Percentiles rank a stretch among this genome's conserved stretches.
Conservation (phyloP, 2,329 filamentous ascomycete genomes). For the Saccharata proteae region DNA sequence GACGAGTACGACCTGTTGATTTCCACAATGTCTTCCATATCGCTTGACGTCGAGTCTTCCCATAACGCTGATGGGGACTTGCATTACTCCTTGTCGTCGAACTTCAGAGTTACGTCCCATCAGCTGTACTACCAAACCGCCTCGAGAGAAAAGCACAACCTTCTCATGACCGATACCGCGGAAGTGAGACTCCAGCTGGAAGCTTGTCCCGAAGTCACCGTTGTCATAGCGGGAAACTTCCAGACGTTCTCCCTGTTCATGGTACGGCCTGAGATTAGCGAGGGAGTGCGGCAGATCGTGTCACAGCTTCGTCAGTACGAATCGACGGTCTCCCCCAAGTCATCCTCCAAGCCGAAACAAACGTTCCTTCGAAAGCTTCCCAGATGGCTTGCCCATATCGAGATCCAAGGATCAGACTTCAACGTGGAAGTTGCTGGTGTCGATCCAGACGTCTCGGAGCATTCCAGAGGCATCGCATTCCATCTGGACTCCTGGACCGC, state of each 20-base stretch:
- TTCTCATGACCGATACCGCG: conserved; percentile 76
- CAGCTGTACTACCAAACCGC: conserved; percentile 91
- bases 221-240: conserved; percentile 65
- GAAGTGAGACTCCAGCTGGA: conserved; percentile 78
- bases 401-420: conserved; percentile 78
- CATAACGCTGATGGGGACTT: conserved; percentile 74
- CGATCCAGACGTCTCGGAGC: conserved; percentile 69
- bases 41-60: conserved; percentile 88
- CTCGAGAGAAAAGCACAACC: conserved; percentile 67
- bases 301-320: conserved; percentile 56
- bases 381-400: conserved; percentile 70
- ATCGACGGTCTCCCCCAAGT: conserved; percentile 35
- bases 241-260: conserved; percentile 84
- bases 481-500: conserved; percentile 80
- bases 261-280: conserved; percentile 82
- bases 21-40: conserved; percentile 86
- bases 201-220: conserved; percentile 73
- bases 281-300: conserved; percentile 84
- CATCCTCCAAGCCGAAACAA: conserved; percentile 42
- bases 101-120: conserved; percentile 73
- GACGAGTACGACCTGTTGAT: conserved; percentile 94
- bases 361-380: conserved; percentile 64
- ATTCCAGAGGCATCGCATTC: conserved; percentile 70
- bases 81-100: conserved; percentile 76
- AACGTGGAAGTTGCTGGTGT: conserved; percentile 83